A percentile compares a stretch with the other conserved stretches of the same genome.
Evolutionary conservation across 1,284 basidiomycete species (phyloP).

Genomic region (Tremellales sp.): DNA sequence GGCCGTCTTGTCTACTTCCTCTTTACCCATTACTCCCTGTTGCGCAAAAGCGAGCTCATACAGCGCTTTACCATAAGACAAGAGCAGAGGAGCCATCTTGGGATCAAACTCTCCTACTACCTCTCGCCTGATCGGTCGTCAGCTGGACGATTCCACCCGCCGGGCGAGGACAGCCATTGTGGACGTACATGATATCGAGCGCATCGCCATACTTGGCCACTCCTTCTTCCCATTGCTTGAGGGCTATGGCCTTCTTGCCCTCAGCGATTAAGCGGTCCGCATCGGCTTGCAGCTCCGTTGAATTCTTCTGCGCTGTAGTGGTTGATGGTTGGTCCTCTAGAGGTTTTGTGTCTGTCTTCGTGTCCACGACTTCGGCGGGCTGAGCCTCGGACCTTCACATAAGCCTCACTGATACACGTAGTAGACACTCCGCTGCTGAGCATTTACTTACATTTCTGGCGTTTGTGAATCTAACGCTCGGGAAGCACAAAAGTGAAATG

Average conservation of each 20-base stretch:
- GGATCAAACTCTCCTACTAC: slow-evolving; percentile 68
- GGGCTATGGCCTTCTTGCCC: slow-evolving; percentile 65
- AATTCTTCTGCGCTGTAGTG: no score
- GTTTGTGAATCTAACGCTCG: no score
- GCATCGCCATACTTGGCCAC: slow-evolving; percentile 78
- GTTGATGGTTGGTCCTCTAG: no score
- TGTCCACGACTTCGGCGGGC: no score
- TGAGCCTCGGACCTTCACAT: no score
- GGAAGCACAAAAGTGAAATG: no score
- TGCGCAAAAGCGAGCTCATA: slow-evolving; percentile 81
- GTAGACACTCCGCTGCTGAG: no score
- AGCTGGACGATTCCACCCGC: neutral
- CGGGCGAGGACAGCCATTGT: slow-evolving; percentile 11
- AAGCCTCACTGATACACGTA: no score
- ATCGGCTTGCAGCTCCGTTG: no score
- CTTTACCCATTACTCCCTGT: slow-evolving; percentile 76
- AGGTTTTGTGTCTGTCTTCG: no score
- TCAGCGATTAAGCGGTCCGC: slow-evolving; percentile 38
- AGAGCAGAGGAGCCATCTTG: slow-evolving; percentile 75
- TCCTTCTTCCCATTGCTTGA: slow-evolving; percentile 79
- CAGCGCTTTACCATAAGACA: slow-evolving; percentile 78
- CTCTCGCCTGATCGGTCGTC: slow-evolving; percentile 55
- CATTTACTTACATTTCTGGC: no score
- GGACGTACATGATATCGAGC: slow-evolving; percentile 68
- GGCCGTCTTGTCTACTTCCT: slow-evolving; percentile 53